Conservation (phyloP, 139 green algal genomes). For the Monoraphidium neglectum region DNA sequence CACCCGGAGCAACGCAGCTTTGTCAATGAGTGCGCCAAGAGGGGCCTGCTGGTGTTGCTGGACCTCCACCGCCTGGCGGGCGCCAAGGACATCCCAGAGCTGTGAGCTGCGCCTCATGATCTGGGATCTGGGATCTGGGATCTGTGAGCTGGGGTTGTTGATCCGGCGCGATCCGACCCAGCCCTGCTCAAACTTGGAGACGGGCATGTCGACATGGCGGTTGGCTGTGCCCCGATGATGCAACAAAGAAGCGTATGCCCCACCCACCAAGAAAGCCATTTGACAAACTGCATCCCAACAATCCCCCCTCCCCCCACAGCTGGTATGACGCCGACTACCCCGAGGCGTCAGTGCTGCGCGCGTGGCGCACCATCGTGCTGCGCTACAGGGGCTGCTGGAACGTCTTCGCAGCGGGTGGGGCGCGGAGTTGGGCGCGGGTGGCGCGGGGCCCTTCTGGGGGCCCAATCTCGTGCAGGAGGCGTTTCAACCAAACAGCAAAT, state of each 20-base stretch:
- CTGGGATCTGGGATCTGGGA: not conserved
- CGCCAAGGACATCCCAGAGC: constrained; percentile 32
- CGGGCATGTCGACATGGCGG: too few relatives aligned
- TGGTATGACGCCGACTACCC: constrained; percentile 21
- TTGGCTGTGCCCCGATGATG: too few relatives aligned
- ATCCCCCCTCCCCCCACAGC: not conserved
- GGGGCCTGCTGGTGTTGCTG: constrained; percentile 40
- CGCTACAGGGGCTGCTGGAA: constrained; percentile 34
- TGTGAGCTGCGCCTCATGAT: constrained; percentile 11
- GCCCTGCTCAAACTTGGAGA: too few relatives aligned
- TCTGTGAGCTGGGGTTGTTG: too few relatives aligned
- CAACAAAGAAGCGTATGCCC: too few relatives aligned
- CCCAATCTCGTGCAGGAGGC: too few relatives aligned
- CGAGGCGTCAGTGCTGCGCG: constrained; percentile 23
- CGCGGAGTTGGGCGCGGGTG: too few relatives aligned
- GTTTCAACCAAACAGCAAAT: too few relatives aligned
- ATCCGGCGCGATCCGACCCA: too few relatives aligned
- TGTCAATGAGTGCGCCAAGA: constrained; percentile 19
- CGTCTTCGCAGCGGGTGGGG: constrained; percentile 27
- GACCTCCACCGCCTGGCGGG: constrained; percentile 40
- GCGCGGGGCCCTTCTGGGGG: too few relatives aligned
- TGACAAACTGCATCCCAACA: too few relatives aligned
- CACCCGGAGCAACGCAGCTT: constrained; percentile 23
- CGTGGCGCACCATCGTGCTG: constrained; percentile 27
- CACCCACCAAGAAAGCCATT: too few relatives aligned